Base-by-base conservation (phyloP, 2,329 filamentous ascomycete species). In the Massarina eburnea region DNA sequence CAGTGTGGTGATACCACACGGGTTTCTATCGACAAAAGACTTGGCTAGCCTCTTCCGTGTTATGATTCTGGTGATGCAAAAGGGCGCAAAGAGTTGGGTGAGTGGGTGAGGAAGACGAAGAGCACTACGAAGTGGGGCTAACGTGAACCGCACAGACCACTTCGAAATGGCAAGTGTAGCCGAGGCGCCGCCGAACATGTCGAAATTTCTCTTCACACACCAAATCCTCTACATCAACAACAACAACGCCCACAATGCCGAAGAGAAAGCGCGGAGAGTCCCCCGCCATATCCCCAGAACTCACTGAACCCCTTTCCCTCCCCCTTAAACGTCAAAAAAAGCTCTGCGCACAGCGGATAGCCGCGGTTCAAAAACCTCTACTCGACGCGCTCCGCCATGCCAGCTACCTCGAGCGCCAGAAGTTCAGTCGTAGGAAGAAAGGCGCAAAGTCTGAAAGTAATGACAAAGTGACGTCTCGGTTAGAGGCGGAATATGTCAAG, bases 341-440 rank as follows among this genome's bases (percentile, higher is more conserved):
- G 22, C 44, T 54, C n/a, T 58, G 59, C 48, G 42, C 52, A 55
- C 73, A 73, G 42, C 75, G 76, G 51, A 72, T 83, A 46, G 70
- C 76, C 24, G 72, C 77, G 37, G 76, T 77, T 58, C 76, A 79
- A 52, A 82, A 81, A 61, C 77, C 83, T 27, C 74, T 92, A 8
- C 39, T 60, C 22, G 78, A 79, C 50, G 85, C 85, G 1, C 76
- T 92, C 49, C 90, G 90, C 68, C 75, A 78, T 9, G 85, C 84
- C 45, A 89, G 88, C 64, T 84, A 85, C 37, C 86, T 89, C 62
- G 88, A 92, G 73, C 80, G 88, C 36, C 89, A 92, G 71, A 88
- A 90, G 54, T 78, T 84, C 46, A 78, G 81, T 18, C 73, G 88
- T 48, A 79, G 85, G 45, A 76, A 78, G 55, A 85, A 85, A 61